Percentiles rank a stretch among this genome's conserved stretches.
Conservation (phyloP, 225 moss, liverwort and hornwort genomes). For the Physcomitrellopsis africana region DNA sequence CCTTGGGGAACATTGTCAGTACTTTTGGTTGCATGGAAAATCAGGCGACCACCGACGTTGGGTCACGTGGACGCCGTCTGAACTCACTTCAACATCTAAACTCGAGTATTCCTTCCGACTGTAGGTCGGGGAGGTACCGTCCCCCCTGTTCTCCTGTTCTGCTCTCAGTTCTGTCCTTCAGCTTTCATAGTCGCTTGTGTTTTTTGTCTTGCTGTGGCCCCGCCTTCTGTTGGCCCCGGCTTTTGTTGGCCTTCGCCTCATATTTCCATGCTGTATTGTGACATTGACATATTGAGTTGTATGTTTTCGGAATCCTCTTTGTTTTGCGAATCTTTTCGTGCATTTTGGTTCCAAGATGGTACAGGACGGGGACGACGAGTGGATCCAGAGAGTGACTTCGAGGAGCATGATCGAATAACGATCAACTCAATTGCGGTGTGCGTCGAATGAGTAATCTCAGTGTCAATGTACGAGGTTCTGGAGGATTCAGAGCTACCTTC, state of each 20-base stretch:
- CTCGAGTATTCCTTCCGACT: neutral
- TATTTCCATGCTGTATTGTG: conserved; percentile 34
- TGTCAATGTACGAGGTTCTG: conserved; percentile 1
- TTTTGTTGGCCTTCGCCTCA: neutral
- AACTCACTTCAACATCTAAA: rapidly evolving
- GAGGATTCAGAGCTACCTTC: conserved; percentile 5
- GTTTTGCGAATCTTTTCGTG: conserved; percentile 26
- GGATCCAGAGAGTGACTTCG: conserved; percentile 3
- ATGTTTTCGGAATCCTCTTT: conserved; percentile 9
- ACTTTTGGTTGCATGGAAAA: conserved; percentile 52
- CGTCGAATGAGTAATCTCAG: neutral
- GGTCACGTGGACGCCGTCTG: neutral
- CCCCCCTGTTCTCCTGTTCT: conserved; percentile 17
- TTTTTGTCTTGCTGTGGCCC: conserved; percentile 9
- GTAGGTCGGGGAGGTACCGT: neutral
- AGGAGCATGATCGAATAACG: conserved; percentile 23
- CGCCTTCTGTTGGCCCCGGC: neutral
- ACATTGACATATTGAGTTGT: conserved; percentile 9
- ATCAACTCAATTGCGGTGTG: conserved; percentile 32
- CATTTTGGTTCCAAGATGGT: conserved; percentile 32
- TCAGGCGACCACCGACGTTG: neutral
- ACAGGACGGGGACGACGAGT: conserved; percentile 35
- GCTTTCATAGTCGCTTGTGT: neutral
- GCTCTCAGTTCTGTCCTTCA: conserved; percentile 19
- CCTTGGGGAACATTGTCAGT: conserved; percentile 50